Conservation (phyloP, 2,329 filamentous ascomycete species). For the Claviceps pusilla region DNA sequence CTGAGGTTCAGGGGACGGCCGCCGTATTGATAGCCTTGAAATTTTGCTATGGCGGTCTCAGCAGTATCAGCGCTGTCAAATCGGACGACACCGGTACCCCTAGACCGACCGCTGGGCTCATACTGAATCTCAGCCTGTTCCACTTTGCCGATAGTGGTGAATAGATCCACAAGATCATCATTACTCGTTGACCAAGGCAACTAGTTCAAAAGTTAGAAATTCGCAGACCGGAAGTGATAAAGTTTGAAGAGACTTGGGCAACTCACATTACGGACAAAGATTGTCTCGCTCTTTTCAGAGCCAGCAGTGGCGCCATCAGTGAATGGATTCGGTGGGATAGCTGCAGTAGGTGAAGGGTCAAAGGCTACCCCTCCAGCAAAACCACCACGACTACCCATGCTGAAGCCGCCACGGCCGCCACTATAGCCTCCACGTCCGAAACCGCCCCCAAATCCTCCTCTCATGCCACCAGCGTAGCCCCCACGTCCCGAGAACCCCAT, state of each 20-base stretch:
- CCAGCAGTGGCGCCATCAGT: slow-evolving; percentile 83
- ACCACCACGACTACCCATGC: slow-evolving; percentile 25
- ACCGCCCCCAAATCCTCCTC: slow-evolving; percentile 44
- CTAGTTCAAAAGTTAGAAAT: slow-evolving; percentile 29
- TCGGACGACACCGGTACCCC: slow-evolving; percentile 89
- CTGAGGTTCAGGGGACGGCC: slow-evolving; percentile 84
- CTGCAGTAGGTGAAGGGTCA: slow-evolving; percentile 32
- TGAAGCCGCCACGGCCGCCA: slow-evolving; percentile 27
- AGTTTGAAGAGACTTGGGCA: background rate
- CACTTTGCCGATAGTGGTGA: slow-evolving; percentile 95
- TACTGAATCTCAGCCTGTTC: slow-evolving; percentile 99
- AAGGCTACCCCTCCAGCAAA: slow-evolving; percentile 30
- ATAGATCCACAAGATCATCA: slow-evolving; percentile 89
- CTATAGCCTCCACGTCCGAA: slow-evolving; percentile 37
- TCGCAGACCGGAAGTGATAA: too few relatives aligned
- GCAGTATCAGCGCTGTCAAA: slow-evolving; percentile 74
- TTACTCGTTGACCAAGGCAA: slow-evolving; percentile 98
- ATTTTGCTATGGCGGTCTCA: slow-evolving; percentile 89
- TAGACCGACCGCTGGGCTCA: slow-evolving; percentile 86
- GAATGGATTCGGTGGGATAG: slow-evolving; percentile 67
- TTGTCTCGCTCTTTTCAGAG: slow-evolving; percentile 66
- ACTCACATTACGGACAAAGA: slow-evolving; percentile 95
- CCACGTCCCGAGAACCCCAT: slow-evolving; percentile 42
- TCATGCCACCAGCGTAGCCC: slow-evolving; percentile 42
- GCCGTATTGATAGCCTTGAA: slow-evolving; percentile 94